These are phyloP conservation scores for Mortierella sp. DNA, from an alignment of 371 early-diverging fungal genomes.

Conservation along the genomic window DNA sequence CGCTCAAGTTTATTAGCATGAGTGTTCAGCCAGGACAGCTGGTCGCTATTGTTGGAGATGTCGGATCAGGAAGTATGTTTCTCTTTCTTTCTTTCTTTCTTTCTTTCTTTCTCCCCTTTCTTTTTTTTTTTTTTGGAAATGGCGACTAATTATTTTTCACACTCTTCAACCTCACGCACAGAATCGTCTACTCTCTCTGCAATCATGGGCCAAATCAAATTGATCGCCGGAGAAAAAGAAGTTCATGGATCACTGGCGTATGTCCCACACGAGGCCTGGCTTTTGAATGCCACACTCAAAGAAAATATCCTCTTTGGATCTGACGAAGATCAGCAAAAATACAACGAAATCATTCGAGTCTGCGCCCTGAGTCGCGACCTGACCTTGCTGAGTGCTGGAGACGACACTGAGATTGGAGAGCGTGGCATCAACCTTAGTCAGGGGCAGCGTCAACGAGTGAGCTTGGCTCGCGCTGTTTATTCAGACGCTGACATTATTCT, in stretches of 20 bases:
- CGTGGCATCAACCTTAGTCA: constrained; percentile 83
- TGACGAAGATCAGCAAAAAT: constrained; percentile 59
- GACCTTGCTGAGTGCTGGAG: constrained; percentile 72
- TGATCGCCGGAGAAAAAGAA: constrained; percentile 53
- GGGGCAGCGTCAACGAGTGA: constrained; percentile 75
- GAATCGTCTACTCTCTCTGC: constrained; percentile 71
- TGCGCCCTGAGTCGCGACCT: constrained; percentile 78
- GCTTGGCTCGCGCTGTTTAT: constrained; percentile 80
- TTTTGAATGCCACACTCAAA: constrained; percentile 72
- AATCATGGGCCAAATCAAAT: constrained; percentile 71
- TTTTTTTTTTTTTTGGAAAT: neutral
- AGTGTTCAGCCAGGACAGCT: constrained; percentile 61
- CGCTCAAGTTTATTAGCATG: constrained; percentile 63
- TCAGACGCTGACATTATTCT: constrained; percentile 68
- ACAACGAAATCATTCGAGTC: constrained; percentile 63
- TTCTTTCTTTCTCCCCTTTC: neutral
- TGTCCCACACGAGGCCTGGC: constrained; percentile 78
- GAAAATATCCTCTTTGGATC: constrained; percentile 83
- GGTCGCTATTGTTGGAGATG: constrained; percentile 76
- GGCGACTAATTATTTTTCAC: too few species aligned
- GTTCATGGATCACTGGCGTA: constrained; percentile 69
- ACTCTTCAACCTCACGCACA: constrained; percentile 2
- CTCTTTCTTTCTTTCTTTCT: neutral
- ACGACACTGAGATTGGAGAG: constrained; percentile 87
- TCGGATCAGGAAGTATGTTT: constrained; percentile 66